phyloP scores from a whole-genome alignment of 306 rosid species.

The Vachellia collinsii region DNA sequence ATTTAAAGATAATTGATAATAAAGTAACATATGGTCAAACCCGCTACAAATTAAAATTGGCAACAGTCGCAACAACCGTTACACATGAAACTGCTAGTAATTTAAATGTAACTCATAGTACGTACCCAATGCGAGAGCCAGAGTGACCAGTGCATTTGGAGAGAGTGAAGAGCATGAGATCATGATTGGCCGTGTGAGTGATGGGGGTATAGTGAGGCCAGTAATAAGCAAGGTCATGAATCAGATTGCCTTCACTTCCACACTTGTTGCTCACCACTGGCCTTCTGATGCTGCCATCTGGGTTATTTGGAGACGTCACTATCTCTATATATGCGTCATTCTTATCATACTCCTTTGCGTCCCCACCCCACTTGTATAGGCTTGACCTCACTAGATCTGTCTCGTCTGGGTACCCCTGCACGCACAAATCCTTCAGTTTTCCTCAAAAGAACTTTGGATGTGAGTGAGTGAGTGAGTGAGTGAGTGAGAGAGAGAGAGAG shows the following conservation, averaged over 20 bases:
- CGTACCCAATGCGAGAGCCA: slow-evolving; percentile 74
- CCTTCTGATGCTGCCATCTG: slow-evolving; percentile 58
- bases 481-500: neutral
- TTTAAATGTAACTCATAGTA: too few species aligned
- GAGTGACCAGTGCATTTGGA: slow-evolving; percentile 93
- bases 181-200: slow-evolving; percentile 51
- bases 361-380: slow-evolving; percentile 77
- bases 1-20: too few species aligned
- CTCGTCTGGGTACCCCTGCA: slow-evolving; percentile 62
- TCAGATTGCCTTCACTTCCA: slow-evolving; percentile 44
- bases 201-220: slow-evolving; percentile 91
- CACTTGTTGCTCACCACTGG: slow-evolving; percentile 41
- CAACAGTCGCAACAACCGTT: too few species aligned
- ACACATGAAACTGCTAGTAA: too few species aligned
- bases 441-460: too few species aligned
- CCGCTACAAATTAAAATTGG: too few species aligned
- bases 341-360: slow-evolving; percentile 55
- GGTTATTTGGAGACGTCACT: slow-evolving; percentile 77
- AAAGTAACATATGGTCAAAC: too few species aligned
- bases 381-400: slow-evolving; percentile 46
- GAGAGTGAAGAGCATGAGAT: slow-evolving; percentile 72
- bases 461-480: neutral
- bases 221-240: slow-evolving; percentile 83
- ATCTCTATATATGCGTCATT: slow-evolving; percentile 70
- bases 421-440: too few species aligned